A percentile compares a stretch with the other conserved stretches of the same genome.
phyloP scores from a whole-genome alignment of 164 flowering plant species.

The Piper betle region DNA sequence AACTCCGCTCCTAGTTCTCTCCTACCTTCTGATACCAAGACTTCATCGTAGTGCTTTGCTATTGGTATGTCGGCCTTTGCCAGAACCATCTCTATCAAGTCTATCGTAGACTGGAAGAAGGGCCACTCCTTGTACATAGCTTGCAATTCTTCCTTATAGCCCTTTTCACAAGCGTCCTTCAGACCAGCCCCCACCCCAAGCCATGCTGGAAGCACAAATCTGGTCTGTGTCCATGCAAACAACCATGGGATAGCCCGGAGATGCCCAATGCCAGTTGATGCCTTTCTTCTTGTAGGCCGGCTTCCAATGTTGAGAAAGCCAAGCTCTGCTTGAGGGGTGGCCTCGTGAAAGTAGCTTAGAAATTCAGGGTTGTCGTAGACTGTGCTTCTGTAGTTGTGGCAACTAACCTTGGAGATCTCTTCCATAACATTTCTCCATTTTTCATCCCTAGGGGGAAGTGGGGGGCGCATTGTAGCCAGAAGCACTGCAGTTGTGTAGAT shows the following conservation, averaged over 20 bases:
- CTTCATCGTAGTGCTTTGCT: conserved; percentile 79
- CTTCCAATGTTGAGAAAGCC: conserved; percentile 94
- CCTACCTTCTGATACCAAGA: conserved; percentile 61
- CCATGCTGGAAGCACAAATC: conserved; percentile 94
- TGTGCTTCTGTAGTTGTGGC: conserved; percentile 52
- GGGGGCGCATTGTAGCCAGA: conserved; percentile 83
- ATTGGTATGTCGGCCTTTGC: conserved; percentile 77
- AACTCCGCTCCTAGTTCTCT: conserved; percentile 53
- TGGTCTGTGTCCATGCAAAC: conserved; percentile 95
- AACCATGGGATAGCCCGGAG: conserved; percentile 92
- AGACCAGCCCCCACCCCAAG: conserved; percentile 91
- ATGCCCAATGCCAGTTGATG: conserved; percentile 68
- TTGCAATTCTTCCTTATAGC: conserved; percentile 49
- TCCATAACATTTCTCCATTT: conserved; percentile 92
- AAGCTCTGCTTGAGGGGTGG: conserved; percentile 91
- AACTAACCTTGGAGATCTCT: conserved; percentile 73
- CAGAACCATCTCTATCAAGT: conserved; percentile 90
- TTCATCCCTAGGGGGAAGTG: conserved; percentile 72
- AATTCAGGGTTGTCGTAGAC: conserved; percentile 91
- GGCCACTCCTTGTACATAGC: conserved; percentile 97
- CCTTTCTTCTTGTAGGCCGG: conserved; percentile 77
- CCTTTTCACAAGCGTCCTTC: conserved; percentile 68
- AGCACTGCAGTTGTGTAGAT: conserved; percentile 92
- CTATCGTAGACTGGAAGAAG: conserved; percentile 79
- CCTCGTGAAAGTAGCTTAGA: conserved; percentile 80